These are phyloP conservation scores for Hypomyces rosellus DNA, from an alignment of 2,329 filamentous ascomycete genomes.

Conservation along the genomic window DNA sequence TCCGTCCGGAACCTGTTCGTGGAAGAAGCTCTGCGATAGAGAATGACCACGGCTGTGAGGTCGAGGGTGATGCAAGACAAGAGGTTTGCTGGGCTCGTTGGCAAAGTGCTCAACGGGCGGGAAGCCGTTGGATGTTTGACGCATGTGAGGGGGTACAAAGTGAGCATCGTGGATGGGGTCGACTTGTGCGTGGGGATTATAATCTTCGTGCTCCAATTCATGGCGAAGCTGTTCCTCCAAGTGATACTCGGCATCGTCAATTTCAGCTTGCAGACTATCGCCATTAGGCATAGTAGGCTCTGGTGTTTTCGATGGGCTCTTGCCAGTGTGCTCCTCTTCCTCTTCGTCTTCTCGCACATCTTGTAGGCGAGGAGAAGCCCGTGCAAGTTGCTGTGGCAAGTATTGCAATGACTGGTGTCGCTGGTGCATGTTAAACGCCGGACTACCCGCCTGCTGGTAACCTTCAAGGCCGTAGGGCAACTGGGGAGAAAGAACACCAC, in stretches of 20 bases:
- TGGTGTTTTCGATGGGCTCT: constrained; percentile 49
- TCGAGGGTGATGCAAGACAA: constrained; percentile 63
- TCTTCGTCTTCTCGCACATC: constrained; percentile 69
- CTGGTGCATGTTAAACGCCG: constrained; percentile 42
- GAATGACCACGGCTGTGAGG: constrained; percentile 71
- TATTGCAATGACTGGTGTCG: constrained; percentile 56
- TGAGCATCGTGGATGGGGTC: constrained; percentile 21
- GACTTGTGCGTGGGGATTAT: constrained; percentile 54
- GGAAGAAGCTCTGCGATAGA: constrained; percentile 59
- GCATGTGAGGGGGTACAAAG: constrained; percentile 29
- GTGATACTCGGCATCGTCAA: constrained; percentile 81
- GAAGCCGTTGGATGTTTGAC: constrained; percentile 43
- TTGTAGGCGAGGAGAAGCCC: constrained; percentile 57
- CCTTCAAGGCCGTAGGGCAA: constrained; percentile 56
- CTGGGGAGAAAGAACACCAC: constrained; percentile 54
- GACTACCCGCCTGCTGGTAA: constrained; percentile 35
- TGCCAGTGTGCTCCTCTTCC: constrained; percentile 53
- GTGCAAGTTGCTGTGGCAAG: constrained; percentile 47
- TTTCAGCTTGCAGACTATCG: constrained; percentile 77
- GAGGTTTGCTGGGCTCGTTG: constrained; percentile 45
- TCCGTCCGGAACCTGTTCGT: constrained; percentile 45
- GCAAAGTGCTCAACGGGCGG: constrained; percentile 45
- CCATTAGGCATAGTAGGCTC: constrained; percentile 41
- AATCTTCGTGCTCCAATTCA: constrained; percentile 72
- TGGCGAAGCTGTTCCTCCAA: constrained; percentile 73